Evolutionary conservation across 2,329 filamentous ascomycete genomes (phyloP), one percentile per base, ranked within the genome.

Genomic region (Hymenoscyphus salicellus): DNA sequence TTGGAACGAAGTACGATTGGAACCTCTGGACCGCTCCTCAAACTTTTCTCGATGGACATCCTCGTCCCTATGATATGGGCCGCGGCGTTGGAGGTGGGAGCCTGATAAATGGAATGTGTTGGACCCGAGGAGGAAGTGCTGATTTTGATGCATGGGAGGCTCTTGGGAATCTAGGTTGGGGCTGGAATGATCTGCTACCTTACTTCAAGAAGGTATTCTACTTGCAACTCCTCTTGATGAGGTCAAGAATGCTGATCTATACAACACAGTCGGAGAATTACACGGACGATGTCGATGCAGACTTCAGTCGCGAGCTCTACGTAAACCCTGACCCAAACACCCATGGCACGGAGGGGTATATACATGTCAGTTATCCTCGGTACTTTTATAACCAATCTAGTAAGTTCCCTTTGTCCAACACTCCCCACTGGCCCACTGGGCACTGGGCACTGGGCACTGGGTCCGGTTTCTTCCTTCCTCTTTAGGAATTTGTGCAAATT

Each of bases 321-420:
- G 71, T 77, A 32, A 58, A 72, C 2, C 74, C 77, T 0, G 65
- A 74, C 23, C 60, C 64, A 60, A 69, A 66, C 2, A 62, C 70
- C 17, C 77, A 80, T 55, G 78, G 78, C 14, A 69, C 67, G 0
- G 58, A 68, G 33, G 79, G 79, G 0, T 76, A 75, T 20, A 71
- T 81, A 11, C 70, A 78, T 61, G 75, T 80, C 55, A 72, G 73
- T 3, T 80, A 78, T 65, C 77, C 78, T 2, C 71, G 72, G 2
- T 79, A 76, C 56, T 70, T 78, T 58, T 80, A 80, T 61, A 75
- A 77, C 55, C 75, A 79, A 63, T 77, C 76, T n/a, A 68, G 79
- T 80, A 73, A 58, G 75, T 64, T 26, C 20, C 10, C 2, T 26
- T 14, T 8, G 11, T 26, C 23, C 6, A 10, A 52, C 7, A 11